Conservation (phyloP, 345 rosid species). For the Corymbia maculata region DNA sequence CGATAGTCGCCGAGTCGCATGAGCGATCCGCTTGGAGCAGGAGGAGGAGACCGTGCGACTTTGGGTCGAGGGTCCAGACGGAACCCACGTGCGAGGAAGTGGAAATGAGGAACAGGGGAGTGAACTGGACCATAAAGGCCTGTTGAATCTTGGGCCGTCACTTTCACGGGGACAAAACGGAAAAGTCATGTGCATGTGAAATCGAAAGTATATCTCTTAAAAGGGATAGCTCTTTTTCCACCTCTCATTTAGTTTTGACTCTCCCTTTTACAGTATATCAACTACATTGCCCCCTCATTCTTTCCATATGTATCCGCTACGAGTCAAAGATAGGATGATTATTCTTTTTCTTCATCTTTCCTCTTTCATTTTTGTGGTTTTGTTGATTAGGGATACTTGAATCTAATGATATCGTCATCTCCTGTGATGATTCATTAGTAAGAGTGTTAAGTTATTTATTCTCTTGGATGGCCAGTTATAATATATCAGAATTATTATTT, state of each 20-base stretch:
- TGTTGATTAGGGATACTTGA: too few species aligned
- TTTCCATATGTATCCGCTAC: rapidly evolving
- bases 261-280: background rate
- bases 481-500: rapidly evolving
- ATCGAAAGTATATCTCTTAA: background rate
- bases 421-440: background rate
- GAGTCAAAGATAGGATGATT: background rate
- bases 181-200: background rate
- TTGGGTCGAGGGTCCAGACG: background rate
- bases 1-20: background rate
- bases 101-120: background rate
- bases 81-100: background rate
- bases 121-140: background rate
- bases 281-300: too few species aligned
- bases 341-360: background rate
- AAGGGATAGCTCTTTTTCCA: too few species aligned
- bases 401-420: rapidly evolving
- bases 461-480: rapidly evolving
- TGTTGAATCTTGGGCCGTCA: background rate
- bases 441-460: too few species aligned
- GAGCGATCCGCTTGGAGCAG: background rate
- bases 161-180: background rate
- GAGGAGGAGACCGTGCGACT: background rate
- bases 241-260: background rate
- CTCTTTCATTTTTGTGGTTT: background rate